Base-by-base conservation (phyloP, 441 rosid genomes). In the Adansonia grandidieri region DNA sequence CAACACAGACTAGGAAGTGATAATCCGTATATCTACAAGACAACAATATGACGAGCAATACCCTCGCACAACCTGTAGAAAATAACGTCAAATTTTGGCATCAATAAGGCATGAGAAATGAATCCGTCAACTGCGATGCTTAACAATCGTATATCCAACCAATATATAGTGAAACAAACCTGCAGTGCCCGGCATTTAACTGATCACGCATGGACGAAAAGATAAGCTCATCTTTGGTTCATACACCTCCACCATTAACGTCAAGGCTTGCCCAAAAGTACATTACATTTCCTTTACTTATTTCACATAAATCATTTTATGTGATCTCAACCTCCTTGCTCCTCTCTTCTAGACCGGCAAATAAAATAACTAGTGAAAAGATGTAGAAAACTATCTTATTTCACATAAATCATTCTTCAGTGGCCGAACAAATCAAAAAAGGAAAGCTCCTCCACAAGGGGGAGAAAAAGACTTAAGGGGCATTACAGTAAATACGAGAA, bases 161-260 rank as follows among this genome's bases (percentile, higher is more conserved):
- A 20, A 19, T 11, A 69, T 58, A 40, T 75, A 44, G 57, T 37
- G 61, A 60, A 78, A 72, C 60, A 79, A 84, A 93, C 99, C 98
- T 90, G 98, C 99, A 97, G 82, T 80, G 81, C 77, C 98, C 98
- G 80, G 87, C 96, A 89, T 95, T 97, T 85, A 93, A 87, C 79
- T 90, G 80, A 86, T 97, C 98, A 53, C 98, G 95, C 89, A 93
- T 86, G 63, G 99, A 93, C 99, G 98, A 97, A 86, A 97, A 97
- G 1, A 95, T 88, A 53, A 86, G 93, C 19, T 80, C 83, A 71
- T 80, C 82, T 80, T 82, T 84, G 80, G 56, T 37, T 15, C 45
- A 60, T 47, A 82, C 70, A 73, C 81, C 75, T 78, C 90, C 93
- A 80, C 81, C 87, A 87, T 87, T 92, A 80, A 85, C 82, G 81